Percentiles rank a stretch among this genome's conserved stretches.
These are phyloP conservation scores for Stagonosporopsis vannaccii DNA, from an alignment of 2,329 filamentous ascomycete species.

Conservation along the genomic window DNA sequence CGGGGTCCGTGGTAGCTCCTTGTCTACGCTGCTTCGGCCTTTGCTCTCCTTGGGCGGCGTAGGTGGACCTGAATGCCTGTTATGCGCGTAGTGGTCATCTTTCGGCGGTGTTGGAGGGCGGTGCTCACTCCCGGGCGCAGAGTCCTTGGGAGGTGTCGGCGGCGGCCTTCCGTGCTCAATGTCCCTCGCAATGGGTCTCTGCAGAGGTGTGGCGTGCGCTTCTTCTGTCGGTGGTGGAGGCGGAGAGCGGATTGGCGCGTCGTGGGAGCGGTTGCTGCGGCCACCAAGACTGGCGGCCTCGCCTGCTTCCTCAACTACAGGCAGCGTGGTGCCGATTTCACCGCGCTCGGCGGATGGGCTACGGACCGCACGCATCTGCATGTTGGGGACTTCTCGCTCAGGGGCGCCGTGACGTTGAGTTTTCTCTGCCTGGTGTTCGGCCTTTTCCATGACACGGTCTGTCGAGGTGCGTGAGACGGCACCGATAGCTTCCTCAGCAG, in stretches of 20 bases:
- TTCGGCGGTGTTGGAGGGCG: slow-evolving; percentile 45
- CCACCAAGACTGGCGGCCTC: slow-evolving; percentile 74
- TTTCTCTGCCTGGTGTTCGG: slow-evolving; percentile 69
- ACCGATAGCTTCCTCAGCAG: slow-evolving; percentile 48
- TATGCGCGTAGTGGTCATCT: slow-evolving; percentile 26
- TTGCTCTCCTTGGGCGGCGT: slow-evolving; percentile 51
- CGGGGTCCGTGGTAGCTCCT: slow-evolving; percentile 46
- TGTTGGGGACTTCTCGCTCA: slow-evolving; percentile 67
- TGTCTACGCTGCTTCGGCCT: slow-evolving; percentile 39
- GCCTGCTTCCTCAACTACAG: slow-evolving; percentile 88
- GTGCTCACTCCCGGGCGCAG: slow-evolving; percentile 41
- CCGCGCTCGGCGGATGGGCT: slow-evolving; percentile 65
- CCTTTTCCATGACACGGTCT: slow-evolving; percentile 63
- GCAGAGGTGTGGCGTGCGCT: slow-evolving; percentile 22
- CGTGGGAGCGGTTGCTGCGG: slow-evolving; percentile 56
- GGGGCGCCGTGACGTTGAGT: slow-evolving; percentile 57
- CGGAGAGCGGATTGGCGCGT: slow-evolving; percentile 13
- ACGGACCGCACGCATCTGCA: slow-evolving; percentile 65
- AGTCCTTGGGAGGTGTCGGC: slow-evolving; percentile 50
- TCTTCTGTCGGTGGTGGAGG: slow-evolving; percentile 33
- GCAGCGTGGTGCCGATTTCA: slow-evolving; percentile 68
- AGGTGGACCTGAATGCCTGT: slow-evolving; percentile 41
- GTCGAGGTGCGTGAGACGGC: slow-evolving; percentile 53
- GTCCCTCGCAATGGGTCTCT: slow-evolving; percentile 34
- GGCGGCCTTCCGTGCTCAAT: slow-evolving; percentile 47